Percentiles rank a stretch among this genome's conserved stretches.
These are phyloP conservation scores for Immersiella caudata DNA, from an alignment of 495 filamentous ascomycete genomes.

Conservation along the genomic window DNA sequence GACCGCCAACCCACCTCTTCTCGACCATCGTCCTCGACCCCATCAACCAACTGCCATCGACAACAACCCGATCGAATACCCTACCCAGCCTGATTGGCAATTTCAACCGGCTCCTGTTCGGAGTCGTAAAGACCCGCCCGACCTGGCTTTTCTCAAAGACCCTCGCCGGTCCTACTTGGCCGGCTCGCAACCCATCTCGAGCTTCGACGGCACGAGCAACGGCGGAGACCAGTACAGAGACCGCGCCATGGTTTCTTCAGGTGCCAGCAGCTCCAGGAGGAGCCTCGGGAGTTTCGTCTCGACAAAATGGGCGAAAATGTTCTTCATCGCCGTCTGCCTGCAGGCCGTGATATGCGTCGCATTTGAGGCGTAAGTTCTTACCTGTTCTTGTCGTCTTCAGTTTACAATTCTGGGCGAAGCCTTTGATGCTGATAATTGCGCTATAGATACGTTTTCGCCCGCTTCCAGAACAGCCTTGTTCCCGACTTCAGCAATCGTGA, in stretches of 20 bases:
- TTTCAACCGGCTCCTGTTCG: conserved; percentile 30
- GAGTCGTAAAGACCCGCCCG: conserved; percentile 36
- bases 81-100: conserved; percentile 13
- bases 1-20: conserved; percentile 11
- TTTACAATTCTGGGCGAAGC: conserved; percentile 6
- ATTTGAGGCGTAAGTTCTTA: conserved; percentile 75
- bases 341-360: conserved; percentile 79
- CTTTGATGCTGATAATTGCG: conserved; percentile 19
- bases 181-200: conserved; percentile 40
- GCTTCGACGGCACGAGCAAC: conserved; percentile 38
- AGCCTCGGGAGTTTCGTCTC: conserved; percentile 70
- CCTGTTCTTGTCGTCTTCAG: neutral
- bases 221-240: conserved; percentile 34
- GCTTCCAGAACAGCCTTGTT: conserved; percentile 61
- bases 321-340: conserved; percentile 69
- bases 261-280: conserved; percentile 26
- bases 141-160: conserved; percentile 43
- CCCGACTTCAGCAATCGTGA: conserved; percentile 27
- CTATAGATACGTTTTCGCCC: conserved; percentile 71
- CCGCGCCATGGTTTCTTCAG: conserved; percentile 29
- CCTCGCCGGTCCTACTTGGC: conserved; percentile 45
- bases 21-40: conserved; percentile 4
- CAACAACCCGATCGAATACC: neutral
- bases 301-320: conserved; percentile 85
- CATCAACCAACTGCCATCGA: neutral